phyloP scores from a whole-genome alignment of 176 grass and related monocot genomes.

The Dactylis glomerata region DNA sequence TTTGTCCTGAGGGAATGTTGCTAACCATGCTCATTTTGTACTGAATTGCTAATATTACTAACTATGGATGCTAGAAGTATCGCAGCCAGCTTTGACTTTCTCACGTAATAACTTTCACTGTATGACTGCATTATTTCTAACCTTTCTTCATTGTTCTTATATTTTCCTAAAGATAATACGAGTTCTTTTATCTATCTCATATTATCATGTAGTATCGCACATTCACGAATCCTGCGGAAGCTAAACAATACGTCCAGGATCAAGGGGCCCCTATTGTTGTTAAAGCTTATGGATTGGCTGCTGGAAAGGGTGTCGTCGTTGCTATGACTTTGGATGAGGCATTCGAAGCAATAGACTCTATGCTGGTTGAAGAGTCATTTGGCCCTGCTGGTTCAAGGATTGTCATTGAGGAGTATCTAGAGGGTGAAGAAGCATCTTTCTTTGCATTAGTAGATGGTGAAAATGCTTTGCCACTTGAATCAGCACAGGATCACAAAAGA shows the following conservation, averaged over 20 bases:
- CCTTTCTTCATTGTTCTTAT: not conserved
- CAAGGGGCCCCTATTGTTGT: conserved; percentile 83
- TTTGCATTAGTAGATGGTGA: conserved; percentile 92
- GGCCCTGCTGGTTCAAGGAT: conserved; percentile 80
- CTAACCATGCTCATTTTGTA: not conserved
- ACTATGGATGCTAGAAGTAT: not conserved
- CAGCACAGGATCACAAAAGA: conserved; percentile 91
- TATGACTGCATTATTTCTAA: not conserved
- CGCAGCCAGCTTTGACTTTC: not conserved
- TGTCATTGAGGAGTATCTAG: conserved; percentile 81
- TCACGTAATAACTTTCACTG: not conserved
- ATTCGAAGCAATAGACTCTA: conserved; percentile 71
- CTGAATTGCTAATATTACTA: not conserved
- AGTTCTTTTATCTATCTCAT: conserved; percentile 1
- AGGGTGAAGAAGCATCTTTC: conserved; percentile 97
- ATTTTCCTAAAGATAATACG: not conserved
- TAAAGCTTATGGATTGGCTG: conserved; percentile 85
- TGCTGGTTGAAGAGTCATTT: conserved; percentile 74
- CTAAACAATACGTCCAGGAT: conserved; percentile 64
- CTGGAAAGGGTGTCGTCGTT: conserved; percentile 82
- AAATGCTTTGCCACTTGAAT: conserved; percentile 82
- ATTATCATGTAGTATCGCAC: conserved; percentile 73
- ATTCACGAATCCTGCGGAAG: conserved; percentile 60
- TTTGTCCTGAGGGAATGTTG: not conserved
- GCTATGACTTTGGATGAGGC: conserved; percentile 77